Evolutionary conservation across 345 rosid species (phyloP).

Genomic region (Gossypium stocksii): DNA sequence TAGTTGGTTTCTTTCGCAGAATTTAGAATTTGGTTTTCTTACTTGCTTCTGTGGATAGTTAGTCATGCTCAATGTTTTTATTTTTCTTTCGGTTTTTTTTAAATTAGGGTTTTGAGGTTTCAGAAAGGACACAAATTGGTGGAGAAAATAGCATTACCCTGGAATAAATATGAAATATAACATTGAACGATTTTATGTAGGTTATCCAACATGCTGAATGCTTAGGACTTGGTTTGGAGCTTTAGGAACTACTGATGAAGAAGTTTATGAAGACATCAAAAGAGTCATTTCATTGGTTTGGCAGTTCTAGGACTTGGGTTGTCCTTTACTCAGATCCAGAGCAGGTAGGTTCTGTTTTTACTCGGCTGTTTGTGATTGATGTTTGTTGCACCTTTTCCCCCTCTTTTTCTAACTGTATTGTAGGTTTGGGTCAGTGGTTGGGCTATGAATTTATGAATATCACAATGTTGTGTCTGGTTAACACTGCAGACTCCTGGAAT

Average conservation of each 20-base stretch:
- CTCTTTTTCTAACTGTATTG: no score
- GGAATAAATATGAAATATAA: background rate
- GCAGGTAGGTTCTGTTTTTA: constrained; percentile 47
- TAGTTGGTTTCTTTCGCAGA: no score
- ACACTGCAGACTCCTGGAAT: no score
- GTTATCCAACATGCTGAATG: constrained; percentile 99
- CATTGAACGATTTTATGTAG: constrained; percentile 37
- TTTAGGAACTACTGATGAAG: constrained; percentile 88
- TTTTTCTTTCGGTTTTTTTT: no score
- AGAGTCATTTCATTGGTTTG: constrained; percentile 89
- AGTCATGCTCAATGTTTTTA: no score
- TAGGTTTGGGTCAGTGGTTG: no score
- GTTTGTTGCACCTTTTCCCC: background rate
- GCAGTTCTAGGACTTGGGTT: constrained; percentile 12
- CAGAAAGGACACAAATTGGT: background rate
- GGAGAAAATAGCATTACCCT: background rate
- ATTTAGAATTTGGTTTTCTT: no score
- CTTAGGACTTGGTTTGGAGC: constrained; percentile 39
- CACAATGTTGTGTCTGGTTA: no score
- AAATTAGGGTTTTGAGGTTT: no score
- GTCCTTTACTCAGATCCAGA: constrained; percentile 80
- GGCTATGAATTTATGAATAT: no score
- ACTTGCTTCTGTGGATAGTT: no score
- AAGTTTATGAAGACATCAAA: constrained; percentile 80
- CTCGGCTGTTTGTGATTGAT: background rate